A percentile compares a stretch with the other conserved stretches of the same genome.
Evolutionary conservation across 1,284 basidiomycete species (phyloP).

Genomic region (Tetrapyrgos nigripes): DNA sequence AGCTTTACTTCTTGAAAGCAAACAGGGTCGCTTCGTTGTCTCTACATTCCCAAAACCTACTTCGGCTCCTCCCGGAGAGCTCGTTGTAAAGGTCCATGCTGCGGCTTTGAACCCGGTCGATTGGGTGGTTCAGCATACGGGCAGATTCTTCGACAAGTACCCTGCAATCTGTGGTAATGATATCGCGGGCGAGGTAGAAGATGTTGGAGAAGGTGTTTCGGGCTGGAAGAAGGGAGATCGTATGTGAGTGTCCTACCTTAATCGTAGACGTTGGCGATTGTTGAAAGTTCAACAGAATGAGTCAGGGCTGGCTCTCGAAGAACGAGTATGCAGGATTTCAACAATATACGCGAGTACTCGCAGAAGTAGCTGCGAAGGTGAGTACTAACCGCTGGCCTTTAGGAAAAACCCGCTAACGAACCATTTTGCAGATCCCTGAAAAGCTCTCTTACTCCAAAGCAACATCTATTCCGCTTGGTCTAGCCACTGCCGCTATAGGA

Average conservation of each 20-base stretch:
- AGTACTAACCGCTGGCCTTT: background rate
- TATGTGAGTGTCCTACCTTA: constrained; percentile 5
- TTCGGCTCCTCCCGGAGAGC: constrained; percentile 37
- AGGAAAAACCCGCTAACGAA: no score
- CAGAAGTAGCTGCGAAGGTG: constrained; percentile 9
- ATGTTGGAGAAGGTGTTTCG: constrained; percentile 42
- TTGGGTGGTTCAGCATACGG: constrained; percentile 44
- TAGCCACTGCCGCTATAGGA: constrained; percentile 7
- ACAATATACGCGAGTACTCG: constrained; percentile 8
- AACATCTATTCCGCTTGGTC: constrained; percentile 2
- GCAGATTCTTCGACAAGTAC: constrained; percentile 29
- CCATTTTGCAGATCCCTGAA: constrained; percentile 7
- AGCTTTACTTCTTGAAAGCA: constrained; percentile 7
- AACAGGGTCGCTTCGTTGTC: background rate
- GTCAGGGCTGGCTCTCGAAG: background rate
- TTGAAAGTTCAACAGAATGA: background rate
- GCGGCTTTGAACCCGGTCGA: constrained; percentile 55
- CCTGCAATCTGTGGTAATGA: constrained; percentile 52
- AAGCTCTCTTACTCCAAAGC: constrained; percentile 8
- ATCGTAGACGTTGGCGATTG: background rate
- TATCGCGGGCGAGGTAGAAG: constrained; percentile 49
- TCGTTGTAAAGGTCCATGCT: constrained; percentile 50
- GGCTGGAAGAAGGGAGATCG: constrained; percentile 12
- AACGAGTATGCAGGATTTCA: constrained; percentile 11
- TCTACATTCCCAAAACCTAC: constrained; percentile 38